Percentiles rank a stretch among this genome's conserved stretches.
These are phyloP conservation scores for Tetrapisispora nanseiensis DNA, from an alignment of 805 yeast genomes.

Conservation along the genomic window DNA sequence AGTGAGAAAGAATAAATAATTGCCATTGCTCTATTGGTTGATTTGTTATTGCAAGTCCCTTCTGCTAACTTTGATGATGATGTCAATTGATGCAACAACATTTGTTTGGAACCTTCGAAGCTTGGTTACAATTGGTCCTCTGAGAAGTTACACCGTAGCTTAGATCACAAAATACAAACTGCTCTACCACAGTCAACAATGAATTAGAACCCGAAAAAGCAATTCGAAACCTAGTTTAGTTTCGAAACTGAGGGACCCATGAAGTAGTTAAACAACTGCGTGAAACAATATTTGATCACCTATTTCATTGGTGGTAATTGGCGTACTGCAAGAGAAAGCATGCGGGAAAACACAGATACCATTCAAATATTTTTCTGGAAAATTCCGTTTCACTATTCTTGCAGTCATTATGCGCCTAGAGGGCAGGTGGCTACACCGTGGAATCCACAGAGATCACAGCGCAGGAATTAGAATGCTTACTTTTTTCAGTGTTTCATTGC, in stretches of 20 bases:
- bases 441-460: neutral
- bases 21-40: neutral
- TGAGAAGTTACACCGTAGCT: neutral
- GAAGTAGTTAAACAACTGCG: neutral
- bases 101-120: neutral
- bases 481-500: neutral
- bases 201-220: neutral
- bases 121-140: neutral
- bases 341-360: no score
- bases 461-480: neutral
- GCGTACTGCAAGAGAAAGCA: neutral
- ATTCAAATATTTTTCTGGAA: neutral
- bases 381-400: neutral
- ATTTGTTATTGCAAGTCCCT: neutral
- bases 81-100: neutral
- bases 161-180: neutral
- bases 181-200: neutral
- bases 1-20: no score
- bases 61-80: neutral
- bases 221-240: neutral
- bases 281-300: neutral
- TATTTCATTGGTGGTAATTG: neutral
- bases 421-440: neutral
- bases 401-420: neutral
- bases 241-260: neutral